A percentile compares a stretch with the other conserved stretches of the same genome.
Evolutionary conservation across 495 filamentous ascomycete genomes (phyloP).

Genomic region (Poronia punctata): DNA sequence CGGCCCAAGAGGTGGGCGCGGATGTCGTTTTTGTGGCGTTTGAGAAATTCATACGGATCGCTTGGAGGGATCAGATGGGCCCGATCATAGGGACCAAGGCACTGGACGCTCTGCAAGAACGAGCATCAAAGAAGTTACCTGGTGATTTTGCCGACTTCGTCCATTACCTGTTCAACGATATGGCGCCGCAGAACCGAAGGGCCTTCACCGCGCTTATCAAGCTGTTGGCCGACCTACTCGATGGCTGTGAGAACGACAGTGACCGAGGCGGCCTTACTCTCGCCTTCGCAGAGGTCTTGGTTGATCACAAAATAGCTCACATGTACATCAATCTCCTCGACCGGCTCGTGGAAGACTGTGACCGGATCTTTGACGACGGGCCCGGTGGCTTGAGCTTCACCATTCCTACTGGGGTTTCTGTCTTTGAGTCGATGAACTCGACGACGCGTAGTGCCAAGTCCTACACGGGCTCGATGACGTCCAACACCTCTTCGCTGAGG

Average conservation of each 20-base stretch:
- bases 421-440: constrained; percentile 42
- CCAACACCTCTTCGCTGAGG: constrained; percentile 74
- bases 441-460: constrained; percentile 38
- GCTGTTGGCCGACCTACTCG: constrained; percentile 79
- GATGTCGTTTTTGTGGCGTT: constrained; percentile 92
- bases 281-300: constrained; percentile 83
- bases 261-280: constrained; percentile 85
- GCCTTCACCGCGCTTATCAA: constrained; percentile 80
- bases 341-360: constrained; percentile 85
- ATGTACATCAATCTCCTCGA: constrained; percentile 88
- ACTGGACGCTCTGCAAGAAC: constrained; percentile 62
- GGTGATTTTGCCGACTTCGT: constrained; percentile 85
- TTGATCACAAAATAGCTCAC: constrained; percentile 66
- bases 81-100: constrained; percentile 60
- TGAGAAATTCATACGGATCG: constrained; percentile 83
- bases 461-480: constrained; percentile 44
- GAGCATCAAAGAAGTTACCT: constrained; percentile 64
- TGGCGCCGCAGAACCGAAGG: constrained; percentile 87
- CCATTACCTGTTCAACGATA: constrained; percentile 62
- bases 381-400: constrained; percentile 33
- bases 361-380: constrained; percentile 74
- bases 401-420: constrained; percentile 23
- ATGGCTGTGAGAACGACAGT: constrained; percentile 90
- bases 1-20: constrained; percentile 66
- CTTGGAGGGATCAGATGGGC: constrained; percentile 86